Evolutionary conservation across 2,329 filamentous ascomycete species (phyloP).

Genomic region (Gyromitra esculenta): DNA sequence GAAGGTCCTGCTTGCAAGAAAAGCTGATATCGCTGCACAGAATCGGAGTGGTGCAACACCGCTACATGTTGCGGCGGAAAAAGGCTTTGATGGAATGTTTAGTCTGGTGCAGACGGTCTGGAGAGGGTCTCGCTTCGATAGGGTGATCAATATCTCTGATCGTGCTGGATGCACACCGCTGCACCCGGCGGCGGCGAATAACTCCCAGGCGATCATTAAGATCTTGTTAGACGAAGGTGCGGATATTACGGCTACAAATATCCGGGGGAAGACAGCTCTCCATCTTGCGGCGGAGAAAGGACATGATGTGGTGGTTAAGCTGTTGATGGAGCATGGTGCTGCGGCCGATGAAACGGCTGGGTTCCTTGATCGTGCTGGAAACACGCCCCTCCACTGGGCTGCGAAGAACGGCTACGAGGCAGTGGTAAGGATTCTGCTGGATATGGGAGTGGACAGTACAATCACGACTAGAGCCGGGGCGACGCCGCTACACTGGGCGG

Average conservation of each 20-base stretch:
- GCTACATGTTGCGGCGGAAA: slow-evolving; percentile 41
- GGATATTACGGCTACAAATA: slow-evolving; percentile 26
- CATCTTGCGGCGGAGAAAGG: slow-evolving; percentile 46
- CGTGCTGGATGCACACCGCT: slow-evolving; percentile 37
- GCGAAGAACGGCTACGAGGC: slow-evolving; percentile 42
- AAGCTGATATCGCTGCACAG: slow-evolving; percentile 32
- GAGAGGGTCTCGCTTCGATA: slow-evolving; percentile 27
- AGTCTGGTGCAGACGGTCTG: slow-evolving; percentile 21
- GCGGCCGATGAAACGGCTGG: slow-evolving; percentile 22
- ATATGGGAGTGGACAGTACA: slow-evolving; percentile 44
- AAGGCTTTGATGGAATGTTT: slow-evolving; percentile 35
- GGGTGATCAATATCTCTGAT: slow-evolving; percentile 23
- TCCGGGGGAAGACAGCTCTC: slow-evolving; percentile 34
- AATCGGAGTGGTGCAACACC: slow-evolving; percentile 32
- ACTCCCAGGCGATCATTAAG: slow-evolving; percentile 17
- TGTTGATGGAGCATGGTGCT: slow-evolving; percentile 39
- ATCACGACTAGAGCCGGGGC: slow-evolving; percentile 32
- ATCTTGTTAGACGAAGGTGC: slow-evolving; percentile 32
- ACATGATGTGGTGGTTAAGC: slow-evolving; percentile 10
- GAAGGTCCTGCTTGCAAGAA: slow-evolving; percentile 20
- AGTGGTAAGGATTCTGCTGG: slow-evolving; percentile 32
- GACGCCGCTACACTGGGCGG: slow-evolving; percentile 42
- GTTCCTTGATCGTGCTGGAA: slow-evolving; percentile 39
- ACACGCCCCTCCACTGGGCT: slow-evolving; percentile 39
- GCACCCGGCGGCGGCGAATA: slow-evolving; percentile 31